A percentile compares a stretch with the other conserved stretches of the same genome.
Evolutionary conservation across 2,329 filamentous ascomycete genomes (phyloP).

Genomic region (Hawksworthiomyces lignivorus): DNA sequence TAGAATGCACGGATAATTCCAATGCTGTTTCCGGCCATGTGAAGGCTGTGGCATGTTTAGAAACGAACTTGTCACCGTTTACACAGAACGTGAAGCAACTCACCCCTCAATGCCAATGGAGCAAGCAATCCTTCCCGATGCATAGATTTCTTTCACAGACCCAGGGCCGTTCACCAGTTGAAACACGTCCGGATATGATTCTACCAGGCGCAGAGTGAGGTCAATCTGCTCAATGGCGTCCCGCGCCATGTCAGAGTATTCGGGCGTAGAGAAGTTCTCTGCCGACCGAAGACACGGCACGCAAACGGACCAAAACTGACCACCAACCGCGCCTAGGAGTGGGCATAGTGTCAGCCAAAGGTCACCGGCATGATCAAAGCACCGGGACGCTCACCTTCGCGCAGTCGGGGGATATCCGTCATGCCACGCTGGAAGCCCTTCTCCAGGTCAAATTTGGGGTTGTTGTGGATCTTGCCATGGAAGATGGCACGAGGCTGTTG

Average conservation of each 20-base stretch:
- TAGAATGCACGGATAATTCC: constrained; percentile 68
- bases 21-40: constrained; percentile 82
- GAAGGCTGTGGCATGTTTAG: constrained; percentile 73
- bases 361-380: no score
- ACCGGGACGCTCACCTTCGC: constrained; percentile 7
- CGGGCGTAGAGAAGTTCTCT: constrained; percentile 13
- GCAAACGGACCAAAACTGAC: constrained; percentile 19
- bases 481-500: constrained; percentile 20
- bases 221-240: constrained; percentile 66
- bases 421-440: constrained; percentile 25
- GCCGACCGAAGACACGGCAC: constrained; percentile 15
- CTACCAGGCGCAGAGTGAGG: constrained; percentile 56
- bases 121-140: constrained; percentile 24
- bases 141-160: constrained; percentile 21
- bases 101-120: constrained; percentile 27
- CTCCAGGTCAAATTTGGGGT: constrained; percentile 25
- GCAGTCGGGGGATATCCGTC: constrained; percentile 22
- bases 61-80: neutral
- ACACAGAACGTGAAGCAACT: no score
- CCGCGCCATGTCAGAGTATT: constrained; percentile 14
- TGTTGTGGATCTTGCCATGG: constrained; percentile 24
- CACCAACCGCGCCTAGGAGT: constrained; percentile 13
- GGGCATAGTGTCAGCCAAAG: no score
- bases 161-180: constrained; percentile 48
- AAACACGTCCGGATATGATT: constrained; percentile 60